Conservation (phyloP, 2,329 filamentous ascomycete species). For the Beauveria medogensis region DNA sequence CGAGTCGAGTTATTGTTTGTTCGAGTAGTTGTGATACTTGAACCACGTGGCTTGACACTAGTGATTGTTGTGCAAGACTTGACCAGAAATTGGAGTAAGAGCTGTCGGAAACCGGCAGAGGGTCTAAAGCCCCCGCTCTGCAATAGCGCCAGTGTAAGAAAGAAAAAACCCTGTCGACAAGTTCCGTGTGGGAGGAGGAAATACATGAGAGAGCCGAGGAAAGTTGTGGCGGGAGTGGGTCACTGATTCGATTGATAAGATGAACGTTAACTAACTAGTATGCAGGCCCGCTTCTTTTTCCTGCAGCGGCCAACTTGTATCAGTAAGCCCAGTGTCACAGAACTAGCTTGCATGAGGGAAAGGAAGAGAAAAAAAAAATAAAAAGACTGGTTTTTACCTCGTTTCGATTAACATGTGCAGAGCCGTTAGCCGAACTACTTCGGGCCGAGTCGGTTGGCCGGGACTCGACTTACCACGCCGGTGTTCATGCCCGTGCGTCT, state of each 20-base stretch:
- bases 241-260: conserved; percentile 13
- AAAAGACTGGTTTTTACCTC: background rate
- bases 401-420: background rate
- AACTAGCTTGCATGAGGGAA: background rate
- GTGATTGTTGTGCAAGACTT: background rate
- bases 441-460: background rate
- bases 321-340: background rate
- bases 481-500: background rate
- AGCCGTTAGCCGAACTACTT: background rate
- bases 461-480: background rate
- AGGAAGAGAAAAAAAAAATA: background rate
- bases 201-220: background rate
- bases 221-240: background rate
- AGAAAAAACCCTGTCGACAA: background rate
- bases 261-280: background rate
- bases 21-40: background rate
- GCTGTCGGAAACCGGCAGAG: background rate
- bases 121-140: background rate
- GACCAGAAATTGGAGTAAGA: background rate
- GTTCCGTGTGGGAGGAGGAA: background rate
- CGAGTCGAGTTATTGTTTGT: background rate
- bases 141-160: background rate
- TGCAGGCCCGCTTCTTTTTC: background rate
- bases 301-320: too few species aligned
- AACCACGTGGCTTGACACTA: conserved; percentile 1